Percentiles rank a stretch among this genome's conserved stretches.
phyloP scores from a whole-genome alignment of 306 rosid species.

The Quercus mongolica region DNA sequence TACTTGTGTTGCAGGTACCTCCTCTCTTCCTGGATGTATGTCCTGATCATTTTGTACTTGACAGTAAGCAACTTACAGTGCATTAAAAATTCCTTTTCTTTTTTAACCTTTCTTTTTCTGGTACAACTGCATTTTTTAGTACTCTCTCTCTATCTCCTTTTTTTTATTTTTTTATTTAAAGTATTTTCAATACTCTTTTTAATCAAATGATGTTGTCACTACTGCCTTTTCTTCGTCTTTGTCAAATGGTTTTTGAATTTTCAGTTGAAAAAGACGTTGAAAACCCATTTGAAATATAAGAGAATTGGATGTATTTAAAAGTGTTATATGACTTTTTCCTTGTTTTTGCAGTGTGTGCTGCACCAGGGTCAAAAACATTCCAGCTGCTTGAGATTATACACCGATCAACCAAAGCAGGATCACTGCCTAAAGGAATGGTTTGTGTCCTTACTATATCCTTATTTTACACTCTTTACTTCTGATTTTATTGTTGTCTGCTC shows the following conservation, averaged over 20 bases:
- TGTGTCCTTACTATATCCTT: slow-evolving; percentile 21
- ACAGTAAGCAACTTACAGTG: slow-evolving; percentile 68
- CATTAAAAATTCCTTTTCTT: slow-evolving; percentile 14
- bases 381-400: slow-evolving; percentile 94
- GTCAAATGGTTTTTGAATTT: not conserved
- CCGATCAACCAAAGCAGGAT: slow-evolving; percentile 66
- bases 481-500: not conserved
- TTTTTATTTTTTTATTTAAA: too few relatives aligned
- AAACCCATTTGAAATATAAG: not conserved
- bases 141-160: too few relatives aligned
- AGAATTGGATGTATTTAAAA: not conserved
- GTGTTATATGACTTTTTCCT: slow-evolving; percentile 14
- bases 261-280: not conserved
- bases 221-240: not conserved
- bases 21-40: slow-evolving; percentile 94
- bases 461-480: slow-evolving; percentile 14
- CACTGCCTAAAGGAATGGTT: slow-evolving; percentile 86
- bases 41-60: slow-evolving; percentile 80
- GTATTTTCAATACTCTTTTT: not conserved
- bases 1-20: slow-evolving; percentile 68
- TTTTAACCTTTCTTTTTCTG: slow-evolving; percentile 2
- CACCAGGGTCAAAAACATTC: slow-evolving; percentile 98
- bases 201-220: not conserved
- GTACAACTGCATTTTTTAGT: not conserved
- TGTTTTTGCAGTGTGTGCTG: slow-evolving; percentile 88